A percentile compares a stretch with the other conserved stretches of the same genome.
phyloP scores from a whole-genome alignment of 2,329 filamentous ascomycete genomes.

The Malbranchea zuffiana region DNA sequence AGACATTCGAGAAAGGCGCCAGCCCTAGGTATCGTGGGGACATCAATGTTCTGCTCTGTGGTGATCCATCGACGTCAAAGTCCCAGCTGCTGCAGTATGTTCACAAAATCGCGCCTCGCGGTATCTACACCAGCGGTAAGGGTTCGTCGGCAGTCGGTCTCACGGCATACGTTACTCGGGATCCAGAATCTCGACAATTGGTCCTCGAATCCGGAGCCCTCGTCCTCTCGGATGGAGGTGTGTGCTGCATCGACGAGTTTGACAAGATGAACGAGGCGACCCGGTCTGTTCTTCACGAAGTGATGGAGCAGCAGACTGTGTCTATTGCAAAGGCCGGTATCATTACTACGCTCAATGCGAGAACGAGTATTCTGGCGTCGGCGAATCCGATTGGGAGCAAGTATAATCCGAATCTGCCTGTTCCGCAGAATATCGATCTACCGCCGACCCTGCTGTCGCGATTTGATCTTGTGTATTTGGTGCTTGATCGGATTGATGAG shows the following conservation, averaged over 20 bases:
- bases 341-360: constrained; percentile 81
- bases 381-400: constrained; percentile 97
- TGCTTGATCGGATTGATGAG: constrained; percentile 88
- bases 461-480: constrained; percentile 94
- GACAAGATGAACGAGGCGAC: constrained; percentile 71
- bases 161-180: constrained; percentile 65
- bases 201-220: constrained; percentile 65
- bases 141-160: constrained; percentile 66
- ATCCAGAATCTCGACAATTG: constrained; percentile 61
- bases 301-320: constrained; percentile 72
- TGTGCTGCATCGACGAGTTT: constrained; percentile 70
- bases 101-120: constrained; percentile 91
- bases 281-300: constrained; percentile 64
- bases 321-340: constrained; percentile 70
- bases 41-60: constrained; percentile 92
- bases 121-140: constrained; percentile 66
- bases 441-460: constrained; percentile 88
- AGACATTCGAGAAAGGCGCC: constrained; percentile 91
- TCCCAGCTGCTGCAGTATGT: constrained; percentile 91
- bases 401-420: constrained; percentile 90
- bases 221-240: constrained; percentile 62
- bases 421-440: constrained; percentile 95
- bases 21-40: constrained; percentile 93
- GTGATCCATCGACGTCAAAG: constrained; percentile 92
- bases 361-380: constrained; percentile 90